Percentiles rank a stretch among this genome's conserved stretches.
Conservation (phyloP, 2,329 filamentous ascomycete species). For the Penicillium sp. region DNA sequence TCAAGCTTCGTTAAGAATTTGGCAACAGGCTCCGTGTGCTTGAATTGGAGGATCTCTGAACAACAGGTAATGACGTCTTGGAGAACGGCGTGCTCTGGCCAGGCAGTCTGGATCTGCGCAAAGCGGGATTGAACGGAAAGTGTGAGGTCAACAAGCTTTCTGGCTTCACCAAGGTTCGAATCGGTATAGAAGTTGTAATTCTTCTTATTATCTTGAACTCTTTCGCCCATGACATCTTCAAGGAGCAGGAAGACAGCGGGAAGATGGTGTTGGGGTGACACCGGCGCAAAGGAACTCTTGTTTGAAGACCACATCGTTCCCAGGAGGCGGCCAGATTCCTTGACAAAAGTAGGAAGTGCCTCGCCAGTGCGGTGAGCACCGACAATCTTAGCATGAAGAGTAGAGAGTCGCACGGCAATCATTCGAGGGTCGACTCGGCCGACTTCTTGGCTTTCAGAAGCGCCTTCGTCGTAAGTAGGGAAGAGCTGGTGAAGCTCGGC, state of each 20-base stretch:
- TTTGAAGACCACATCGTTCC: slow-evolving; percentile 42
- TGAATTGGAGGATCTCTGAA: slow-evolving; percentile 74
- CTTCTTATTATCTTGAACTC: slow-evolving; percentile 49
- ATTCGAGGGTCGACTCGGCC: slow-evolving; percentile 54
- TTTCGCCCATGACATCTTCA: slow-evolving; percentile 63
- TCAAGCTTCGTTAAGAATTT: slow-evolving; percentile 86
- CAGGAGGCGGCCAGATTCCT: slow-evolving; percentile 43
- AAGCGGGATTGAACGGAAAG: slow-evolving; percentile 75
- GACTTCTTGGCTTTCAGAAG: slow-evolving; percentile 42
- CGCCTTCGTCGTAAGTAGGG: slow-evolving; percentile 71
- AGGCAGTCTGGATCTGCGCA: slow-evolving; percentile 66
- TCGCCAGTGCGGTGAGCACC: slow-evolving; percentile 36
- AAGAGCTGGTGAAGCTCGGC: slow-evolving; percentile 82
- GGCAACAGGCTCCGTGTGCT: slow-evolving; percentile 81
- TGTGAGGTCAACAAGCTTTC: slow-evolving; percentile 73
- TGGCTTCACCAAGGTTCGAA: slow-evolving; percentile 75
- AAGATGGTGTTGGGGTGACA: slow-evolving; percentile 61
- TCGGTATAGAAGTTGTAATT: slow-evolving; percentile 91
- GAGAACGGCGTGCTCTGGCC: slow-evolving; percentile 78
- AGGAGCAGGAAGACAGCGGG: slow-evolving; percentile 70
- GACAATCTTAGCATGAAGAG: slow-evolving; percentile 61
- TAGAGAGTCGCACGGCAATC: slow-evolving; percentile 66
- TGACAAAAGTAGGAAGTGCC: slow-evolving; percentile 43
- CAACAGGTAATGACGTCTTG: slow-evolving; percentile 78
- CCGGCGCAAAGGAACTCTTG: slow-evolving; percentile 31